These are phyloP conservation scores for Pisolithus microcarpus DNA, from an alignment of 768 basidiomycete species.

Conservation along the genomic window DNA sequence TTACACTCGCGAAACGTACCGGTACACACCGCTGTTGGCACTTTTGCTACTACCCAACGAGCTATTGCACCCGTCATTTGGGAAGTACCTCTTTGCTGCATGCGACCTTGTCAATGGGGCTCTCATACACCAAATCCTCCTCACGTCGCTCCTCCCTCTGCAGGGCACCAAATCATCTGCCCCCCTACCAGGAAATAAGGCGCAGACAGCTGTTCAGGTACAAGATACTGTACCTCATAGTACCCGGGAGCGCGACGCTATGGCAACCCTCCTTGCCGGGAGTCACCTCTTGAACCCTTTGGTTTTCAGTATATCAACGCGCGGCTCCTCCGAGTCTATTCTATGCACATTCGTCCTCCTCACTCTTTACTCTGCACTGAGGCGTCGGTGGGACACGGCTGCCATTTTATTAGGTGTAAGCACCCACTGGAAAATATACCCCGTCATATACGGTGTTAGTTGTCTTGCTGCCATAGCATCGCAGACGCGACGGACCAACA, in stretches of 20 bases:
- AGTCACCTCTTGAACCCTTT: conserved; percentile 90
- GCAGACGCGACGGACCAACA: conserved; percentile 13
- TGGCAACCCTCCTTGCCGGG: conserved; percentile 53
- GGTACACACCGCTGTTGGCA: conserved; percentile 92
- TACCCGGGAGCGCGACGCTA: background rate
- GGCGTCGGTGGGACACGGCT: conserved; percentile 52
- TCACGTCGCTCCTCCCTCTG: conserved; percentile 41
- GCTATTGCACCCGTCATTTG: conserved; percentile 77
- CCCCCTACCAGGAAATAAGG: background rate
- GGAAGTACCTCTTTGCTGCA: conserved; percentile 81
- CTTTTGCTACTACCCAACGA: conserved; percentile 74
- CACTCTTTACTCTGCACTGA: conserved; percentile 55
- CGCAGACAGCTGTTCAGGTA: conserved; percentile 3
- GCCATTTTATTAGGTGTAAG: conserved; percentile 74
- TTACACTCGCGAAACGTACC: conserved; percentile 86
- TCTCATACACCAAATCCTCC: conserved; percentile 59
- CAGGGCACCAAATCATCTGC: background rate
- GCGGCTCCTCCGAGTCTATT: conserved; percentile 91
- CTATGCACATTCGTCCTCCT: conserved; percentile 73
- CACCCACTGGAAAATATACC: conserved; percentile 97
- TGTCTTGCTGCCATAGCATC: conserved; percentile 39
- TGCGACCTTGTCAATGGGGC: conserved; percentile 78
- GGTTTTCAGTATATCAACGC: conserved; percentile 92
- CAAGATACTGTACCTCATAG: background rate
- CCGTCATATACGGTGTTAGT: conserved; percentile 81